Evolutionary conservation across 768 basidiomycete genomes (phyloP).

Genomic region (Podaxis sp.): DNA sequence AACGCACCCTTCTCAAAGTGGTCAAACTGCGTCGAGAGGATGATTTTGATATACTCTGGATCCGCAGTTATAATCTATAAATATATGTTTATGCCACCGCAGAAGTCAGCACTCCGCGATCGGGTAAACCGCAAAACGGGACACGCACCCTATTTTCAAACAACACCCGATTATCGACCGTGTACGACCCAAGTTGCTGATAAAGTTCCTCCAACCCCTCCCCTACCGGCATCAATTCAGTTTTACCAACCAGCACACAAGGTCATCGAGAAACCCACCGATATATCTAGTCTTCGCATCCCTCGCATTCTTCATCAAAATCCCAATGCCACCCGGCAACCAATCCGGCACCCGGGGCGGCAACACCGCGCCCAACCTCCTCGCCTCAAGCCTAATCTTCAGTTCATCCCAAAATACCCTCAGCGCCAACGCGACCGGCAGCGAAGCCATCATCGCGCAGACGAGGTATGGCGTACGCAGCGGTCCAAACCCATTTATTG

Average conservation of each 20-base stretch:
- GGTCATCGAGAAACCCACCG: slow-evolving; percentile 22
- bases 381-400: slow-evolving; percentile 20
- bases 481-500: not conserved
- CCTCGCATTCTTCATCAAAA: slow-evolving; percentile 16
- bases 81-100: slow-evolving; percentile 4
- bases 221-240: slow-evolving; percentile 17
- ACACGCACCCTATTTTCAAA: slow-evolving; percentile 26
- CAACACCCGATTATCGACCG: slow-evolving; percentile 24
- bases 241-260: not conserved
- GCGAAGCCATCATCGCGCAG: slow-evolving; percentile 18
- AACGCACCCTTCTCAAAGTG: slow-evolving; percentile 36
- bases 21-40: slow-evolving; percentile 44
- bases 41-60: slow-evolving; percentile 26
- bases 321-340: slow-evolving; percentile 20
- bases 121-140: not conserved
- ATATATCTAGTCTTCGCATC: slow-evolving; percentile 32
- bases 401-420: slow-evolving; percentile 19
- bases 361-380: slow-evolving; percentile 21
- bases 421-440: slow-evolving; percentile 21
- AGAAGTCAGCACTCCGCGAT: not conserved
- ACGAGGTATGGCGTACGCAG: not conserved
- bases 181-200: slow-evolving; percentile 21
- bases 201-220: slow-evolving; percentile 25
- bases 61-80: slow-evolving; percentile 16
- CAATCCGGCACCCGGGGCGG: slow-evolving; percentile 20